Percentiles rank a stretch among this genome's conserved stretches.
phyloP scores from a whole-genome alignment of 352 stramenopile species.

The Plasmopara viticola region DNA sequence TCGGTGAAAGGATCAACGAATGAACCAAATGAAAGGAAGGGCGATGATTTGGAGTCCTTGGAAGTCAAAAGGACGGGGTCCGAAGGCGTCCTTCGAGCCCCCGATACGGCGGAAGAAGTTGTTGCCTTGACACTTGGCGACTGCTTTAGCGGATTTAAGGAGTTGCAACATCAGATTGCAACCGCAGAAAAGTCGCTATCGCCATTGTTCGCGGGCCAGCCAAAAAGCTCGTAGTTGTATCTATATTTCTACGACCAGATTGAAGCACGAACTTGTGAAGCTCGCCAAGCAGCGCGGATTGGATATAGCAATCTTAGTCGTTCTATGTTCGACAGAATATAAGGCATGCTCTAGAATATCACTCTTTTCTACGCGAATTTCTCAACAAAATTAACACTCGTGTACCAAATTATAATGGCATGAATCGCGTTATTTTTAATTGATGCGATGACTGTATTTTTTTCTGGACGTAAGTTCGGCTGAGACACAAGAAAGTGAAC shows the following conservation, averaged over 20 bases:
- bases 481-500: too few relatives aligned
- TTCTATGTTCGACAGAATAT: too few relatives aligned
- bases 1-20: constrained; percentile 7
- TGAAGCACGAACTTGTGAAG: too few relatives aligned
- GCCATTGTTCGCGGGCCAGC: constrained; percentile 11
- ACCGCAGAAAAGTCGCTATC: constrained; percentile 18
- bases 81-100: constrained; percentile 14
- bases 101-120: constrained; percentile 27
- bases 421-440: too few relatives aligned
- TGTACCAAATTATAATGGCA: too few relatives aligned
- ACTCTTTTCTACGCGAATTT: too few relatives aligned
- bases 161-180: constrained; percentile 24
- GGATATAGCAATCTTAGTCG: too few relatives aligned
- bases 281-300: background rate
- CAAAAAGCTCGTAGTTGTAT: constrained; percentile 5
- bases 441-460: too few relatives aligned
- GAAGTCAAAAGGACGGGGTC: constrained; percentile 7
- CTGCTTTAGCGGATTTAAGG: constrained; percentile 20
- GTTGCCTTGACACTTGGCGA: constrained; percentile 20
- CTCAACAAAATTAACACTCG: too few relatives aligned
- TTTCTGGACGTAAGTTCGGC: too few relatives aligned
- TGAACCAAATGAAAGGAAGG: constrained; percentile 1
- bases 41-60: background rate
- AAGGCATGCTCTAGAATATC: too few relatives aligned
- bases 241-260: background rate